These are phyloP conservation scores for Linnemannia exigua DNA, from an alignment of 192 early-diverging fungal species.

Conservation along the genomic window DNA sequence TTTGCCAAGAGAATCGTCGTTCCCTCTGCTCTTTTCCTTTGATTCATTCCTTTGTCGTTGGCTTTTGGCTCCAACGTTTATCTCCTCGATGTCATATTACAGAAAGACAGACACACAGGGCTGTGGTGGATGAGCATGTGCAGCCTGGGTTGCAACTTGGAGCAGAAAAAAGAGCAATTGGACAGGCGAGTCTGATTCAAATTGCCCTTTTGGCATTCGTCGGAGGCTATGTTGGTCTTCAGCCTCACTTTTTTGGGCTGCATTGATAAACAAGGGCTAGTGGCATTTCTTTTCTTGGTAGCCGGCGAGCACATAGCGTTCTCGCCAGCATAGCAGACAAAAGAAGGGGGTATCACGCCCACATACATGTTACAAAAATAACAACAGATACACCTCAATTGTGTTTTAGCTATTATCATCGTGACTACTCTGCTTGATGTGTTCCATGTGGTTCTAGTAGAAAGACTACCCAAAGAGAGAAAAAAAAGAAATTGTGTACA, in stretches of 20 bases:
- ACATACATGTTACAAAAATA: no score
- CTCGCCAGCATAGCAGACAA: no score
- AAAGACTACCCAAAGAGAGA: no score
- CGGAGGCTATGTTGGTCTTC: not conserved
- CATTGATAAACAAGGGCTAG: no score
- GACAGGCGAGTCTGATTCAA: not conserved
- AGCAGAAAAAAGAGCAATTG: not conserved
- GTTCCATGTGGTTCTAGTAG: no score
- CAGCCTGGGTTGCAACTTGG: not conserved
- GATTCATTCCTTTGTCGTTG: not conserved
- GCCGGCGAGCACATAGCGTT: no score
- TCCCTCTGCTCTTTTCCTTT: not conserved
- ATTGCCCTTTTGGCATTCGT: not conserved
- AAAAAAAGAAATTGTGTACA: no score
- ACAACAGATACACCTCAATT: no score
- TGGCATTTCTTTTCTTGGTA: no score
- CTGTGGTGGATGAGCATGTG: not conserved
- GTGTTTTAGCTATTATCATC: no score
- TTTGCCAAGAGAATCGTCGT: not conserved
- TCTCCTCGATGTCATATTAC: not conserved
- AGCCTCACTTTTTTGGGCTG: not conserved
- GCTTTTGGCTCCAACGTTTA: not conserved
- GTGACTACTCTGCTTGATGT: no score
- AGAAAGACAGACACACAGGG: not conserved
- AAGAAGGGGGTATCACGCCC: no score